Evolutionary conservation across 768 basidiomycete species (phyloP).

Genomic region (Boletus fagicola): DNA sequence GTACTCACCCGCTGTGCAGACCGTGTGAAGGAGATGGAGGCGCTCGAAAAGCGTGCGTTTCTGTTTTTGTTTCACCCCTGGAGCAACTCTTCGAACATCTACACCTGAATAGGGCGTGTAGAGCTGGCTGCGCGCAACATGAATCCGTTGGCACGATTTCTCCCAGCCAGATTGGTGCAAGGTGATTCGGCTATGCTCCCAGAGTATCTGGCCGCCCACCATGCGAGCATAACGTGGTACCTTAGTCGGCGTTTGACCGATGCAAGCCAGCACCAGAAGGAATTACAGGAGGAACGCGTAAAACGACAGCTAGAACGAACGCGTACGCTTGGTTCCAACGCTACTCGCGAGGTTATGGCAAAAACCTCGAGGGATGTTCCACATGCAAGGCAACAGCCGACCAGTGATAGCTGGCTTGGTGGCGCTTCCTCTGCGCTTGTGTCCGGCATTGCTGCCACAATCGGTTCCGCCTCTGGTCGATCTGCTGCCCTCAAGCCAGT

Average conservation of each 20-base stretch:
- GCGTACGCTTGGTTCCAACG: conserved; percentile 78
- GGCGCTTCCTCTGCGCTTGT: conserved; percentile 54
- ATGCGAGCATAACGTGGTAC: conserved; percentile 90
- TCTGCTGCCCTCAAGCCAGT: conserved; percentile 28
- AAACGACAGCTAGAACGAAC: conserved; percentile 84
- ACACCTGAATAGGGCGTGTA: conserved; percentile 50
- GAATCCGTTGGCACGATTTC: conserved; percentile 64
- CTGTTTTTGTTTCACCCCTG: conserved; percentile 11
- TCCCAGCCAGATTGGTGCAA: conserved; percentile 68
- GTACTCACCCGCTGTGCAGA: conserved; percentile 85
- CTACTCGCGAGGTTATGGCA: conserved; percentile 58
- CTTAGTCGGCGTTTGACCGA: conserved; percentile 78
- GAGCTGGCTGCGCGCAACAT: conserved; percentile 64
- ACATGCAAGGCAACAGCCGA: conserved; percentile 18
- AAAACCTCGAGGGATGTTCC: conserved; percentile 36
- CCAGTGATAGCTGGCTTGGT: conserved; percentile 58
- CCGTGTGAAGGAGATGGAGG: conserved; percentile 84
- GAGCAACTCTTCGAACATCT: conserved; percentile 19
- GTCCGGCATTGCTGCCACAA: conserved; percentile 56
- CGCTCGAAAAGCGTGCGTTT: conserved; percentile 78
- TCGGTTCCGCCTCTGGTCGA: conserved; percentile 45
- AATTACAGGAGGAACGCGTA: conserved; percentile 92
- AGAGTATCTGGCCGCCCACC: conserved; percentile 83
- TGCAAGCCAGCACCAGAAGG: conserved; percentile 74
- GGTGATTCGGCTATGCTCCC: conserved; percentile 51